Conservation (phyloP, 768 basidiomycete species). For the Boletus barrowsii region DNA sequence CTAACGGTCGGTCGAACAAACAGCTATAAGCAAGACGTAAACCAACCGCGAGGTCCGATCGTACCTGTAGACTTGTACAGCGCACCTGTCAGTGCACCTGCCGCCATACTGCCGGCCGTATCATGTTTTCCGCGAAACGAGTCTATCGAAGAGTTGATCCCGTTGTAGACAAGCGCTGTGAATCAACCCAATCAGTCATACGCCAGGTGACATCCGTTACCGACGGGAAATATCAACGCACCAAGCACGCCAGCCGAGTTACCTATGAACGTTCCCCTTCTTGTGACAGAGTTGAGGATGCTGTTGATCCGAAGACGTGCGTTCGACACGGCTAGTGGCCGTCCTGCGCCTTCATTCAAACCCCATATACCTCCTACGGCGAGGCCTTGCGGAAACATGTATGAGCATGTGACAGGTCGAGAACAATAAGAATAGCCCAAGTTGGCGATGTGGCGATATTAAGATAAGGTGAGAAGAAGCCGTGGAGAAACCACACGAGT, state of each 20-base stretch:
- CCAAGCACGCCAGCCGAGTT: conserved; percentile 98
- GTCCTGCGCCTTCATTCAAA: conserved; percentile 85
- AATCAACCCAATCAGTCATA: conserved; percentile 32
- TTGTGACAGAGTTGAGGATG: conserved; percentile 92
- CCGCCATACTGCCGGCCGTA: conserved; percentile 84
- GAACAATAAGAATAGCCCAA: conserved; percentile 77
- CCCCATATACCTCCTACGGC: conserved; percentile 95
- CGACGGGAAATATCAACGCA: conserved; percentile 48
- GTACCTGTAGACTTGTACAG: conserved; percentile 93
- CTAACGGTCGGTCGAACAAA: conserved; percentile 47
- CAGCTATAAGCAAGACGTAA: conserved; percentile 37
- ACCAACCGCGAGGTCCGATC: conserved; percentile 35
- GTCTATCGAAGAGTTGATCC: conserved; percentile 93
- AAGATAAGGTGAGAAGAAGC: conserved; percentile 68
- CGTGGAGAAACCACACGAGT: conserved; percentile 45
- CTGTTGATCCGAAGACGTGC: conserved; percentile 92
- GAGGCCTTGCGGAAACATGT: conserved; percentile 70
- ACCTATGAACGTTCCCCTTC: conserved; percentile 96
- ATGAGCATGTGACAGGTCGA: conserved; percentile 74
- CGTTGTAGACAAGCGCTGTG: conserved; percentile 92
- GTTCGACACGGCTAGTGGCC: conserved; percentile 85
- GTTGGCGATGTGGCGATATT: conserved; percentile 50
- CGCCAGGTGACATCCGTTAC: conserved; percentile 26
- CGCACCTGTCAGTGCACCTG: conserved; percentile 86
- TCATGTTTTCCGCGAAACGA: conserved; percentile 88